phyloP scores from a whole-genome alignment of 257 asterid species.

The Parsonsia alboflavescens region DNA sequence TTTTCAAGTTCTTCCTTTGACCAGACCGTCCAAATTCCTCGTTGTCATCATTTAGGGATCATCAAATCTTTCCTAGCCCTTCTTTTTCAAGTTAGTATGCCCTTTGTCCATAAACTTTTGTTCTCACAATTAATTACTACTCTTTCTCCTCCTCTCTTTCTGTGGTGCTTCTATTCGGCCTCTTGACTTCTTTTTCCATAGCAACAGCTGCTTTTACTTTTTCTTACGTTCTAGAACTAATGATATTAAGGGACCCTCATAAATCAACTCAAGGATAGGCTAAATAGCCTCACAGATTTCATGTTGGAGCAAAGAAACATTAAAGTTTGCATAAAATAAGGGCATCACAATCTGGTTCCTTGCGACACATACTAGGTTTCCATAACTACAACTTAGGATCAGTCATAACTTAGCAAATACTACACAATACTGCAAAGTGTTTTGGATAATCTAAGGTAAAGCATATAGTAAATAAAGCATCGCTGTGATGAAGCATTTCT shows the following conservation, averaged over 20 bases:
- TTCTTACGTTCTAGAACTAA: too few species aligned
- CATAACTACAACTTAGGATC: background rate
- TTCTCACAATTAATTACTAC: too few species aligned
- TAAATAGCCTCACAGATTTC: background rate
- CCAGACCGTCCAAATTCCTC: background rate
- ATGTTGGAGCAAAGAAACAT: background rate
- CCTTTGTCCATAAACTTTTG: background rate
- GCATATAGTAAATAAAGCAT: background rate
- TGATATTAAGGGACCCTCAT: background rate
- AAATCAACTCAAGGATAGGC: background rate
- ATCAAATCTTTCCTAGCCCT: background rate
- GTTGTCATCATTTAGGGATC: background rate
- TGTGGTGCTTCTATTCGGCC: too few species aligned
- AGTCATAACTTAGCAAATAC: background rate
- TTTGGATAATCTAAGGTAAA: background rate
- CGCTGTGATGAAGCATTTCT: background rate
- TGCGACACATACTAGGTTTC: background rate
- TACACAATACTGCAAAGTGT: background rate
- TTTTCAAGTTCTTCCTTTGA: slow-evolving; percentile 1
- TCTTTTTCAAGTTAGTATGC: background rate
- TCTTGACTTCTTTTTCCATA: too few species aligned
- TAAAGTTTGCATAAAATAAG: background rate
- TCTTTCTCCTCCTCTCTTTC: too few species aligned
- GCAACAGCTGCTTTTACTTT: too few species aligned
- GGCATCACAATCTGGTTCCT: slow-evolving; percentile 3